phyloP scores from a whole-genome alignment of 345 rosid genomes.

The Salix caprea region DNA sequence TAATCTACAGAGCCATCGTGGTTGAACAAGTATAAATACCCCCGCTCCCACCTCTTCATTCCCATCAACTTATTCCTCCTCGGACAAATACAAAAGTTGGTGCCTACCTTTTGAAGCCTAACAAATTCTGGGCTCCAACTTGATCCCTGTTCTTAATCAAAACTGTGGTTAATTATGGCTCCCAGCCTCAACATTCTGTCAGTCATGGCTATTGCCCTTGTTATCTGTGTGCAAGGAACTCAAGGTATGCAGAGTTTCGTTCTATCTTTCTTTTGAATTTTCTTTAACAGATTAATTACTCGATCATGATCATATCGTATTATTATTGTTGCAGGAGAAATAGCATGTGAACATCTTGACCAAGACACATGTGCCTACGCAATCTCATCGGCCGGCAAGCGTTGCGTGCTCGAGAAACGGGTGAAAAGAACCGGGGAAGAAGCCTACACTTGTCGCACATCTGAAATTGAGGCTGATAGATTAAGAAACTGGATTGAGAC shows the following conservation, averaged over 20 bases:
- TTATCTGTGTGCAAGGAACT: slow-evolving; percentile 24
- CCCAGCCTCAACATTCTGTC: slow-evolving; percentile 24
- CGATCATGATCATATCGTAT: not conserved
- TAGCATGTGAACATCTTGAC: slow-evolving; percentile 58
- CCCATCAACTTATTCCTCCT: slow-evolving; percentile 4
- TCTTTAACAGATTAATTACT: not conserved
- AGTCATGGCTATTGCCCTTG: slow-evolving; percentile 25
- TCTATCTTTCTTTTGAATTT: not conserved
- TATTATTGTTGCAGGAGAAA: slow-evolving; percentile 31
- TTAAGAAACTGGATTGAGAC: slow-evolving; percentile 60
- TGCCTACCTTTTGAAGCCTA: not conserved
- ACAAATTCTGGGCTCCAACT: not conserved
- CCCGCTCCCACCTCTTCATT: not conserved
- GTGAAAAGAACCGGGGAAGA: slow-evolving; percentile 55
- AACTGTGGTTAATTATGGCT: slow-evolving; percentile 21
- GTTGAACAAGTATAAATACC: slow-evolving; percentile 12
- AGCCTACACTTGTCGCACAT: slow-evolving; percentile 53
- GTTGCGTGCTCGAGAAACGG: slow-evolving; percentile 71
- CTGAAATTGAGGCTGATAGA: slow-evolving; percentile 64
- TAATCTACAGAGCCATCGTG: not conserved
- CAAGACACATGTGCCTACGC: slow-evolving; percentile 63
- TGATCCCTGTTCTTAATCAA: not conserved
- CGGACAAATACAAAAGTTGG: not conserved
- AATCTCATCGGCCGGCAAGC: slow-evolving; percentile 65
- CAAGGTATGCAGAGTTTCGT: slow-evolving; percentile 22